Evolutionary conservation across 2,329 filamentous ascomycete species (phyloP).

Genomic region (Grosmannia clavigera): DNA sequence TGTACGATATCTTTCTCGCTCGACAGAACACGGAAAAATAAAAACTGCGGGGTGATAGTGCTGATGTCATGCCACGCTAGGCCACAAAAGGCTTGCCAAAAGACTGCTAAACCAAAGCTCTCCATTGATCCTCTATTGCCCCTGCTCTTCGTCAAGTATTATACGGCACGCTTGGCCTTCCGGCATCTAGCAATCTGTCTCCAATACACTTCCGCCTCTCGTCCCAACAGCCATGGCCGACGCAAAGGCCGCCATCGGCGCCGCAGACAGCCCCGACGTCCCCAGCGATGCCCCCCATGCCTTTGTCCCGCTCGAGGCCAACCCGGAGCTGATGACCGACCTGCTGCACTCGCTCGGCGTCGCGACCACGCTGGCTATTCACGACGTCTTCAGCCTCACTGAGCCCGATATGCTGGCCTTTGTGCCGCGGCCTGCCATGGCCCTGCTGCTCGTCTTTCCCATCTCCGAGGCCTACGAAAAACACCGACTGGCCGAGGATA

Average conservation of each 20-base stretch:
- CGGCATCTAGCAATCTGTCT: not conserved
- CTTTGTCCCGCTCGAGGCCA: conserved; percentile 55
- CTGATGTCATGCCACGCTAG: not conserved
- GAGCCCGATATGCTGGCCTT: conserved; percentile 76
- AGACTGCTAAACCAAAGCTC: not conserved
- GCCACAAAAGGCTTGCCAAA: not conserved
- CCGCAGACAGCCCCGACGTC: not conserved
- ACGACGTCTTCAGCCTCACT: conserved; percentile 86
- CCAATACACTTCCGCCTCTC: not conserved
- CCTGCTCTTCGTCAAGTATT: not conserved
- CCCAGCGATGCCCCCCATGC: conserved; percentile 15
- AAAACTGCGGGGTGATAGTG: too few species aligned
- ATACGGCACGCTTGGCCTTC: not conserved
- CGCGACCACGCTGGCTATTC: conserved; percentile 60
- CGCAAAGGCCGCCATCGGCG: not conserved
- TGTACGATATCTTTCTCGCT: not conserved
- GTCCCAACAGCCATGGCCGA: not conserved
- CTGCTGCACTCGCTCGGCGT: conserved; percentile 78
- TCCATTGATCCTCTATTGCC: not conserved
- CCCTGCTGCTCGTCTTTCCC: conserved; percentile 86
- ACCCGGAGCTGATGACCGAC: conserved; percentile 77
- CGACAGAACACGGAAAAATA: too few species aligned
- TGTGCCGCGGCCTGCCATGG: conserved; percentile 76
- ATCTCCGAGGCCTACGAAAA: conserved; percentile 68
- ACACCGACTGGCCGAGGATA: conserved; percentile 63